phyloP scores from a whole-genome alignment of 2,329 filamentous ascomycete genomes.

The Bipolaris cookei region DNA sequence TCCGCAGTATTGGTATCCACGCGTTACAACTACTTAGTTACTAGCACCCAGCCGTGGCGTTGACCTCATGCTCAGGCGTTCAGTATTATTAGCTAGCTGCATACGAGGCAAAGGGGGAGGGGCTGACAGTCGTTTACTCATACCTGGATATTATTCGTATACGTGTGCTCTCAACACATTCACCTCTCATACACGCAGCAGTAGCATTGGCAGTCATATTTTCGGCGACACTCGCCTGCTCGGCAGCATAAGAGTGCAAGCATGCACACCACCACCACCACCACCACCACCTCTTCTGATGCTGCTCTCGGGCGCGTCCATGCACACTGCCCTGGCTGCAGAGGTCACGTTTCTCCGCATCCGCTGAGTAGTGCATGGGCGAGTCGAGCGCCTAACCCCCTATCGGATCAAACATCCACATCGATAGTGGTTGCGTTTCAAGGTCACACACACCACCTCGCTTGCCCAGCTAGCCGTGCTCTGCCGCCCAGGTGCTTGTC shows the following conservation, averaged over 20 bases:
- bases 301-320: constrained; percentile 9
- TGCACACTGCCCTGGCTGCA: constrained; percentile 3
- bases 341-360: constrained; percentile 2
- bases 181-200: neutral
- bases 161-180: too few relatives aligned
- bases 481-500: constrained; percentile 20
- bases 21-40: neutral
- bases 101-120: constrained; percentile 2
- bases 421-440: constrained; percentile 22
- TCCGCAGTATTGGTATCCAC: constrained; percentile 13
- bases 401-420: constrained; percentile 22
- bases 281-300: constrained; percentile 11
- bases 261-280: constrained; percentile 2
- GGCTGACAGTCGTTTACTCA: neutral
- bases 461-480: constrained; percentile 22
- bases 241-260: neutral
- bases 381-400: constrained; percentile 10
- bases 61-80: constrained; percentile 13
- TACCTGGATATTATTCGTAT: too few relatives aligned
- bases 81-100: constrained; percentile 2
- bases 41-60: constrained; percentile 14
- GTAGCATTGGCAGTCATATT: neutral
- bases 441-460: constrained; percentile 20
- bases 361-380: constrained; percentile 1
- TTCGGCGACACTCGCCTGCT: neutral